A percentile compares a stretch with the other conserved stretches of the same genome.
These are phyloP conservation scores for Phialocephala subalpina DNA, from an alignment of 2,329 filamentous ascomycete species.

Conservation along the genomic window DNA sequence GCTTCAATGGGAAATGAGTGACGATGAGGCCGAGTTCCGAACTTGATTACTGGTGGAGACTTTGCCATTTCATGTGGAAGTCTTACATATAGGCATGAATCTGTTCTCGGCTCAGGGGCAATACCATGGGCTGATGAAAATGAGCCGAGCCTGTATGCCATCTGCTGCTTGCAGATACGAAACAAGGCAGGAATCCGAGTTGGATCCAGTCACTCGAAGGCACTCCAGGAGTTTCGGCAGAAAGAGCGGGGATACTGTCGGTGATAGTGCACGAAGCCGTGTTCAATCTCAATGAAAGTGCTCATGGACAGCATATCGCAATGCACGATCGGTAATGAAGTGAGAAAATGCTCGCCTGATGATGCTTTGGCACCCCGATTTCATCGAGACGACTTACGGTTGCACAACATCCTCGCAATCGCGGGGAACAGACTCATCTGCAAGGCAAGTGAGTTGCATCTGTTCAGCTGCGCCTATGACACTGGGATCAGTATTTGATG, in stretches of 20 bases:
- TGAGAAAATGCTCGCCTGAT: background rate
- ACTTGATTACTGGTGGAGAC: background rate
- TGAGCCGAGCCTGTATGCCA: background rate
- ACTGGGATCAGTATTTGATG: background rate
- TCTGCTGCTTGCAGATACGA: slow-evolving; percentile 7
- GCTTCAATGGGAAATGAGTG: background rate
- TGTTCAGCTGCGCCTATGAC: background rate
- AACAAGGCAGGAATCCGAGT: background rate
- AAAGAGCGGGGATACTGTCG: background rate
- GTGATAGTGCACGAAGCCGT: background rate
- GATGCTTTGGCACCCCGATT: background rate
- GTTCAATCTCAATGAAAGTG: background rate
- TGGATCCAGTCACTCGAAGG: background rate
- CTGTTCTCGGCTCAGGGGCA: background rate
- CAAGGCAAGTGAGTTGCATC: background rate
- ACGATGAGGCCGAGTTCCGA: background rate
- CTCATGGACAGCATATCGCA: background rate
- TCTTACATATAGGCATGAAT: background rate
- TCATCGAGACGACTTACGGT: background rate
- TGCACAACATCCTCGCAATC: background rate
- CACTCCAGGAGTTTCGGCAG: background rate
- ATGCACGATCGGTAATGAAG: background rate
- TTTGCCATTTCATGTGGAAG: background rate
- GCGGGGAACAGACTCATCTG: background rate
- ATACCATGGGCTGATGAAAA: too few species aligned